Percentiles rank a stretch among this genome's conserved stretches.
Evolutionary conservation across 1,284 basidiomycete genomes (phyloP).

Genomic region (Rhodotorula sp.): DNA sequence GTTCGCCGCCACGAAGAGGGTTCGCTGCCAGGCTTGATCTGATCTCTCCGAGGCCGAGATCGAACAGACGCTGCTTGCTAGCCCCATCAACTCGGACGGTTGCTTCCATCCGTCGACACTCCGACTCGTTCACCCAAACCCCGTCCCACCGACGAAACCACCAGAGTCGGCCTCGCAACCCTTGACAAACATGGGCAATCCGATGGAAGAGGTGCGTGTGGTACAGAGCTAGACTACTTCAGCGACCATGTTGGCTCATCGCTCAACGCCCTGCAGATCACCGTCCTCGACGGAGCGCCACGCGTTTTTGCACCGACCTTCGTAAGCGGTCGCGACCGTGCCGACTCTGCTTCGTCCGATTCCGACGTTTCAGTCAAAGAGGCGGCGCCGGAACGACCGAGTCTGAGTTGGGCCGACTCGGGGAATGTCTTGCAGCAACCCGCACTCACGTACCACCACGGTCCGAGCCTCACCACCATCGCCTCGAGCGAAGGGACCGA

Average conservation of each 20-base stretch:
- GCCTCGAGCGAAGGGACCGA: background rate
- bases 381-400: background rate
- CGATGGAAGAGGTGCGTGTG: background rate
- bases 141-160: no score
- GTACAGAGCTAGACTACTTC: no score
- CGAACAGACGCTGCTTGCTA: no score
- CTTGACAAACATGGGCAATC: no score
- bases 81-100: no score
- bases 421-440: background rate
- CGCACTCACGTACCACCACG: conserved; percentile 3
- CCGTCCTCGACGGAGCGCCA: background rate
- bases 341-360: background rate
- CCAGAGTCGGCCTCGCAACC: no score
- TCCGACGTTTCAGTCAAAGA: background rate
- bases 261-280: background rate
- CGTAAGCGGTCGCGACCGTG: background rate
- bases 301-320: background rate
- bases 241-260: no score
- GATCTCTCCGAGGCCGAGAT: no score
- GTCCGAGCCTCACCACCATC: conserved; percentile 5
- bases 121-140: no score
- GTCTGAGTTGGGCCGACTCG: conserved; percentile 1
- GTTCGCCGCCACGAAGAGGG: no score
- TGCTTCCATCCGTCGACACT: no score
- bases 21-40: no score